Conservation (phyloP, 768 basidiomycete species). For the Amanita rubescens region DNA sequence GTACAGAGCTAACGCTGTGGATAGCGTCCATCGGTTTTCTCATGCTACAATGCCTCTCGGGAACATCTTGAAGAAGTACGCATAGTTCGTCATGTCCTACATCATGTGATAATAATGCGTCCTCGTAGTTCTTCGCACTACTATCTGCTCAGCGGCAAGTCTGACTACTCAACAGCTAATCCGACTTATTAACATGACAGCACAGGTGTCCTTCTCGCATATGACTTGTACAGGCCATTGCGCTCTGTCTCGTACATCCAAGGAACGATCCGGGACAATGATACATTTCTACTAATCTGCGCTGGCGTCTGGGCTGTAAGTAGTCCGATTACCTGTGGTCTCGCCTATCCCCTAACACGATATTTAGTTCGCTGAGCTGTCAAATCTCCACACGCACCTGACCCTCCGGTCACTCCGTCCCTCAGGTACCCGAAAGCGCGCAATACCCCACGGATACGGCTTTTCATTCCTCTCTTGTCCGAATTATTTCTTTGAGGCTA, state of each 20-base stretch:
- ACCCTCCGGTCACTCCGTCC: constrained; percentile 82
- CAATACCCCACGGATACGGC: constrained; percentile 90
- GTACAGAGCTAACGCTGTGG: background rate
- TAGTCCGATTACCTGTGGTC: constrained; percentile 11
- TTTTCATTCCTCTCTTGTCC: constrained; percentile 84
- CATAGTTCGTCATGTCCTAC: constrained; percentile 11
- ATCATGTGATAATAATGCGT: background rate
- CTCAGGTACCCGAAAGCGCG: constrained; percentile 64
- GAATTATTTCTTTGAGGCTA: constrained; percentile 89
- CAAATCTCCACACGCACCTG: constrained; percentile 79
- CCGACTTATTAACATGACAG: background rate
- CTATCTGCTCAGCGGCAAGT: constrained; percentile 62
- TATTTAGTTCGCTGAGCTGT: constrained; percentile 70
- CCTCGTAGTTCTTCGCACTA: constrained; percentile 77
- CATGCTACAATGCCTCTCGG: constrained; percentile 85
- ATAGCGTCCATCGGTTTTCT: constrained; percentile 90
- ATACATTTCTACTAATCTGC: constrained; percentile 60
- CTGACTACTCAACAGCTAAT: background rate
- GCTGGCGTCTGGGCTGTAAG: constrained; percentile 71
- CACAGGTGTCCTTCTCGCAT: constrained; percentile 67
- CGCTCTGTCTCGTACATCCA: constrained; percentile 58
- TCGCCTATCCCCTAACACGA: constrained; percentile 2
- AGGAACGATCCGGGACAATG: constrained; percentile 56
- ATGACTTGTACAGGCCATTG: constrained; percentile 74
- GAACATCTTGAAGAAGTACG: constrained; percentile 87